Base-by-base conservation (phyloP, 108 stramenopile species). In the Pinguiococcus pyrenoidosus region DNA sequence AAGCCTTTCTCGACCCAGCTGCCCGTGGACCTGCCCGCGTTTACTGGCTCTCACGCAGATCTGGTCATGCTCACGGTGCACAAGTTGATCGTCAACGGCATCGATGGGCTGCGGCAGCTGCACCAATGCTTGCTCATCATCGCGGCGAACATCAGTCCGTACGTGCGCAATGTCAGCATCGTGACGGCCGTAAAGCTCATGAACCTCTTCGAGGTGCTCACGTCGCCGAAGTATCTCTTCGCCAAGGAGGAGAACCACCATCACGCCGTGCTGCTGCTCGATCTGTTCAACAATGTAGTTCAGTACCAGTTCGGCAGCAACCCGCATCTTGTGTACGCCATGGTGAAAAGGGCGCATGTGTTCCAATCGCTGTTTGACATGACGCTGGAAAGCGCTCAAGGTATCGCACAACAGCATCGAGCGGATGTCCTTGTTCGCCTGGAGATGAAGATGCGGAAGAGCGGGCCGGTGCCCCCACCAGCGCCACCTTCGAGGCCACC, bases 271-370 rank as follows among this genome's bases (percentile, higher is more conserved):
- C 67, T 90, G 14, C 62, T 99, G 21, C 58, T 96, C 37, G 90
- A 94, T 70, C 72, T 89, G 38, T 92, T 96, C 69, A 91, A 92
- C 75, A 99, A 99, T 50, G 77, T 94, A 30, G 76, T 96, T 44
- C 96, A 99, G 65, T 99, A 99, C 42, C 96, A 99, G 68, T 99
- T 84, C 59, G 76, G 72, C 18, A 93, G 93, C 24, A 96, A 99
- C 62, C 68, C 83, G 0, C 89, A 92, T 53, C 71, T 96, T 52
- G 71, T 99, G 3, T 99, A 95, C 58, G 88, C 93, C n/a, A 82
- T 95, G 47, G 80, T 94, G 34, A 73, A 36, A 5, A 29, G 32
- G 4, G n/a, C n/a, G n/a, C n/a, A n/a, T n/a, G n/a, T n/a, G n/a
- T n/a, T n/a, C n/a, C n/a, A n/a, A n/a, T n/a, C n/a, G n/a, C n/a